phyloP scores from a whole-genome alignment of 768 basidiomycete species.

The Agrocybe pediades region DNA sequence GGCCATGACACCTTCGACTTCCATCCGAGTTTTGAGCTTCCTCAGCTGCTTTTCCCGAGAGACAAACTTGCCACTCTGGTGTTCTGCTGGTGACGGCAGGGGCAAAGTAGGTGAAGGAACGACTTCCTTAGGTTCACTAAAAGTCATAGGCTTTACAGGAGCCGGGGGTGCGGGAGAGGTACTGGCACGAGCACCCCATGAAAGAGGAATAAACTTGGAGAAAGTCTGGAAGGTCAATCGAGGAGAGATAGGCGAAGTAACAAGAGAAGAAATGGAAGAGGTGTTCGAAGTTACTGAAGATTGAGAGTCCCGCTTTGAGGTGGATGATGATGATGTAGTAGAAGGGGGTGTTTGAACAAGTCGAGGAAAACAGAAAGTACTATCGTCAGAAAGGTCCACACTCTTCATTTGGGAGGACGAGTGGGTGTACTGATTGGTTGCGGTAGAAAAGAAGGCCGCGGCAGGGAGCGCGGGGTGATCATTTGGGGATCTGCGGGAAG shows the following conservation, averaged over 20 bases:
- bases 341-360: slow-evolving; percentile 1
- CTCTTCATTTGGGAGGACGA: slow-evolving; percentile 40
- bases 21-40: slow-evolving; percentile 58
- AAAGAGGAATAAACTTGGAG: slow-evolving; percentile 56
- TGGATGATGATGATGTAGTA: neutral
- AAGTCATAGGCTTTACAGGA: neutral
- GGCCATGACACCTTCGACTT: slow-evolving; percentile 34
- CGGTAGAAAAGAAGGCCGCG: slow-evolving; percentile 17
- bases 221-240: slow-evolving; percentile 62
- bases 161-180: neutral
- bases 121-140: slow-evolving; percentile 8
- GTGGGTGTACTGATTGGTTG: slow-evolving; percentile 6
- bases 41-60: slow-evolving; percentile 68
- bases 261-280: slow-evolving; percentile 47
- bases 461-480: slow-evolving; percentile 21
- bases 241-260: slow-evolving; percentile 54
- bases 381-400: slow-evolving; percentile 34
- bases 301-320: slow-evolving; percentile 1
- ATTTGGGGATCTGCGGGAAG: slow-evolving; percentile 42
- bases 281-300: slow-evolving; percentile 10
- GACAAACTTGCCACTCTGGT: slow-evolving; percentile 42
- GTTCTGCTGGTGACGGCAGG: neutral
- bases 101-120: slow-evolving; percentile 2
- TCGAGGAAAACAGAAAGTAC: slow-evolving; percentile 15
- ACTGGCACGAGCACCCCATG: slow-evolving; percentile 17